Conservation (phyloP, 2,329 filamentous ascomycete genomes). For the Arthrobotrys conoides region DNA sequence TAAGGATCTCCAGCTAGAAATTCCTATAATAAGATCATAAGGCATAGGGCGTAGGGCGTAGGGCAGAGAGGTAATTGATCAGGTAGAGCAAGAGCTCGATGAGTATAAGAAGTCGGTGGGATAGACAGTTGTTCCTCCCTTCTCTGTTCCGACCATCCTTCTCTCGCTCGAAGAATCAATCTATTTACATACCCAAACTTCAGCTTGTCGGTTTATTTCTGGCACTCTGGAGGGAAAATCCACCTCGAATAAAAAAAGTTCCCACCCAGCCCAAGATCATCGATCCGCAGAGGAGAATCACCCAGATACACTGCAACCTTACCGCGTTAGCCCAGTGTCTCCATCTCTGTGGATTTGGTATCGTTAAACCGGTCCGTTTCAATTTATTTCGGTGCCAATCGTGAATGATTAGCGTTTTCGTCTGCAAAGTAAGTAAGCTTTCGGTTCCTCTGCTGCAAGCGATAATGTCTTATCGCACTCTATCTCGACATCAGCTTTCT, state of each 20-base stretch:
- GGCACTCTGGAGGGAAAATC: background rate
- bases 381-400: background rate
- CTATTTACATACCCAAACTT: background rate
- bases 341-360: background rate
- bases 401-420: conserved; percentile 5
- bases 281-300: conserved; percentile 4
- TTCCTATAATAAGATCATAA: background rate
- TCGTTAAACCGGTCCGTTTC: no score
- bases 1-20: background rate
- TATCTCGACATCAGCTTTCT: conserved; percentile 32
- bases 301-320: background rate
- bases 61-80: conserved; percentile 8
- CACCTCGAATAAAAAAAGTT: background rate
- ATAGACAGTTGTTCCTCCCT: background rate
- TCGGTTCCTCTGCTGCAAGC: conserved; percentile 38
- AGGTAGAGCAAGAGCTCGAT: background rate
- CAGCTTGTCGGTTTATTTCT: background rate
- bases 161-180: background rate
- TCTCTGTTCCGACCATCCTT: background rate
- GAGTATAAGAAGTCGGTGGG: conserved; percentile 1
- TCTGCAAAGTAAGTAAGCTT: conserved; percentile 31
- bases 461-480: conserved; percentile 36
- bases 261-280: background rate
- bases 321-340: no score
- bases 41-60: conserved; percentile 35